Evolutionary conservation across 2,329 filamentous ascomycete genomes (phyloP), one percentile per base, ranked within the genome.

Genomic region (Microcyclosporella mali): DNA sequence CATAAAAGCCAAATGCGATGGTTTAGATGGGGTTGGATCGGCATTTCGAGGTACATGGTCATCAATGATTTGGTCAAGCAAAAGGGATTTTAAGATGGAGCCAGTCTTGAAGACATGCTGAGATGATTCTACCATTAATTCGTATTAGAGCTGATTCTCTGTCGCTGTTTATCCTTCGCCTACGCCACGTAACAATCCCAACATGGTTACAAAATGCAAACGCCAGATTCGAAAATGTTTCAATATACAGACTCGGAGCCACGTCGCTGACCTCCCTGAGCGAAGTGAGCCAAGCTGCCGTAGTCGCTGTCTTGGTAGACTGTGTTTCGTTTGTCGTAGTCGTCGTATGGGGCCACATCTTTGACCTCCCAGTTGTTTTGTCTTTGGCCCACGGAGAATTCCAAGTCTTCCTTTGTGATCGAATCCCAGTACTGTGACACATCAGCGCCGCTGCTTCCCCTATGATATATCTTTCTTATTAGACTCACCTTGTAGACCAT

Each of bases 301-400:
- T 80, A 79, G 2, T 77, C 77, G 51, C 83, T 80, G 44, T 88
- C 84, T 34, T 75, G 71, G 65, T 89, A 92, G 34, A 84, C 67
- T 2, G 85, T 88, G 16, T 72, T 72, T 45, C 85, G 78, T 46
- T 84, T 82, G 46, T 90, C 85, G 10, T 42, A 33, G 43, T 92
- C 87, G 52, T 94, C 87, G 55, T 92, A 86, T 33, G 83, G 79
- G 14, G 92, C 74, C 9, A 87, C 51, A 50, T 97, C 90, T 71
- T 97, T 97, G 62, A 97, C 85, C 63, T 98, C 92, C 92, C 92
- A 98, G 66, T 92, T 95, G 70, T 95, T 94, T 69, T 87, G 85
- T 65, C 90, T 87, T 46, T 88, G 88, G 52, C 90, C 90, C 37
- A 98, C 92, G 2, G 88, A 95, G 68, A 98, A 98, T 65, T 98